Conservation (phyloP, 2,329 filamentous ascomycete genomes). For the Alternaria sp. region DNA sequence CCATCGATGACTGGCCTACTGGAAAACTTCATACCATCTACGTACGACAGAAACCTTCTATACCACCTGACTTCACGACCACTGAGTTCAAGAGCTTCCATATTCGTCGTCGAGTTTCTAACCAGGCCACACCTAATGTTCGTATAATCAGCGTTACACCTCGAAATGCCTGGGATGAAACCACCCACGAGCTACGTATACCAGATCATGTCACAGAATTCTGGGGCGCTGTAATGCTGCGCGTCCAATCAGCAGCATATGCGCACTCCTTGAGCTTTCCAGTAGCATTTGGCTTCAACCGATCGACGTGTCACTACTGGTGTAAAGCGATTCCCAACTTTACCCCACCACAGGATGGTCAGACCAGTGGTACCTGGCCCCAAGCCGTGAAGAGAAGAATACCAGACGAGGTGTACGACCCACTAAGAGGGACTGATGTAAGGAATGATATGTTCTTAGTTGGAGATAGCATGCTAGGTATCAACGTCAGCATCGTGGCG, state of each 20-base stretch:
- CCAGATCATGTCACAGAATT: slow-evolving; percentile 16
- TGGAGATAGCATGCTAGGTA: slow-evolving; percentile 21
- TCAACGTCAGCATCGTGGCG: slow-evolving; percentile 30
- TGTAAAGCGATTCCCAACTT: slow-evolving; percentile 26
- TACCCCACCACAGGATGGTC: slow-evolving; percentile 16
- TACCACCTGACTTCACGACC: slow-evolving; percentile 33
- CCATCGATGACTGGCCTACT: slow-evolving; percentile 53
- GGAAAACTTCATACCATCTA: slow-evolving; percentile 35
- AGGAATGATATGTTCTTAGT: slow-evolving; percentile 34
- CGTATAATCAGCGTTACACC: slow-evolving; percentile 29
- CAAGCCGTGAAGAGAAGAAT: slow-evolving; percentile 24
- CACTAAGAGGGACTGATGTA: slow-evolving; percentile 20
- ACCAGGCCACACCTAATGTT: slow-evolving; percentile 23
- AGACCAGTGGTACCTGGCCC: slow-evolving; percentile 20
- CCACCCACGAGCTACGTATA: slow-evolving; percentile 28
- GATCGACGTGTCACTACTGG: slow-evolving; percentile 35
- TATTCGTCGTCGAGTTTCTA: slow-evolving; percentile 27
- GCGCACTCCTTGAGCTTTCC: slow-evolving; percentile 28
- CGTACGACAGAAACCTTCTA: slow-evolving; percentile 31
- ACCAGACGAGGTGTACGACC: slow-evolving; percentile 24
- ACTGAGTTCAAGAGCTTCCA: slow-evolving; percentile 31
- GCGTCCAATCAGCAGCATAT: slow-evolving; percentile 26
- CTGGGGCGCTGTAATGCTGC: slow-evolving; percentile 26
- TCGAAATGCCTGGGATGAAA: slow-evolving; percentile 22
- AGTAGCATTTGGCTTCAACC: slow-evolving; percentile 31